Base-by-base conservation (phyloP, 495 filamentous ascomycete genomes). In the Aspergillus panamensis region DNA sequence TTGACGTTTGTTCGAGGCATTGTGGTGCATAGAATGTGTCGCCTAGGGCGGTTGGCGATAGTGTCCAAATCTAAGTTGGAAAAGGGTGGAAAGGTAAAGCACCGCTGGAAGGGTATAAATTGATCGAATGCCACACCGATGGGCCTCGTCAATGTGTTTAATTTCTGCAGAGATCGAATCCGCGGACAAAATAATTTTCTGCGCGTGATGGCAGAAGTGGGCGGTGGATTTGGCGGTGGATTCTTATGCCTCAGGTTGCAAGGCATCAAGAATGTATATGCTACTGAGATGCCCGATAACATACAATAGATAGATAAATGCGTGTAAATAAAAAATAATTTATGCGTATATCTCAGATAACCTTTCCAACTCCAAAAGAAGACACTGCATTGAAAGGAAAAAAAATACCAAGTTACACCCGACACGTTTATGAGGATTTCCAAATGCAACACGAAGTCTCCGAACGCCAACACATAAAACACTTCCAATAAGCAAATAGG, bases 1-100 rank as follows among this genome's bases (percentile, higher is more conserved):
- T 78, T 78, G 16, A 69, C 51, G 30, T 37, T 63, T 19, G 63
- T 33, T 51, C 66, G 64, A 19, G 69, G 62, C 74, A 77, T 77
- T 57, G 39, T 69, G 48, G 19, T 13, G 8, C 37, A 17, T 14
- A 8, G 42, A 17, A 7, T 19, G 31, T 17, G 19, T 17, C 19
- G 16, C 51, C 17, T 13, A 25, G 25, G 25, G 25, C 25, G 25
- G 25, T 5, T 25, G 25, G 25, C 25, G 25, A 25, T 25, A 25
- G 25, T 25, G 25, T 25, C 2, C 25, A 25, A 25, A 25, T 25
- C 5, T 2, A 25, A 25, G 2, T 25, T 25, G 25, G 25, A 25
- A 25, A 5, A 25, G 25, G 25, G 25, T n/a, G 69, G 62, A 71
- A 75, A 74, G 56, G 33, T 70, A 45, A 20, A 19, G 9, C 33